phyloP scores from a whole-genome alignment of 2,329 filamentous ascomycete genomes.

The Neopestalotiopsis clavispora region DNA sequence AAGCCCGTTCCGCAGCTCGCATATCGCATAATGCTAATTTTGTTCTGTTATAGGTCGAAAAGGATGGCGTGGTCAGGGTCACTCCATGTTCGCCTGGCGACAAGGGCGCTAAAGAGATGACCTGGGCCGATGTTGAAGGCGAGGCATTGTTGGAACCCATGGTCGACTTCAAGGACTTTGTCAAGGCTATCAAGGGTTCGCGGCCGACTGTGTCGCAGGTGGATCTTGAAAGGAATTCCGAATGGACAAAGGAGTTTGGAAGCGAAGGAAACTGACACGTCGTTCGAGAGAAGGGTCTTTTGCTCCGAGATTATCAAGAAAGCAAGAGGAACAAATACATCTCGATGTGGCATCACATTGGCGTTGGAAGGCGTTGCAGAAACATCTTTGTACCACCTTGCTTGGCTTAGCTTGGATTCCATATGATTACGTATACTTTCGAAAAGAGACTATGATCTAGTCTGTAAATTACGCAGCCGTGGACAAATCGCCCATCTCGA shows the following conservation, averaged over 20 bases:
- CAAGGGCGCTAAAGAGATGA: conserved; percentile 85
- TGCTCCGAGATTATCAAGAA: background rate
- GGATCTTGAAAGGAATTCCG: conserved; percentile 81
- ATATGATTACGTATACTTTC: background rate
- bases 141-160: conserved; percentile 86
- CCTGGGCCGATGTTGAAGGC: conserved; percentile 84
- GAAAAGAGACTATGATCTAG: background rate
- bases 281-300: background rate
- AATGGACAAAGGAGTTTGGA: conserved; percentile 97
- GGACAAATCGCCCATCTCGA: too few species aligned
- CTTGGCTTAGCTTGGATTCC: background rate
- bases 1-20: background rate
- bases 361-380: conserved; percentile 12
- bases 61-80: conserved; percentile 69
- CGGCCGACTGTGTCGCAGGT: conserved; percentile 89
- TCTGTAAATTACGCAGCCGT: too few species aligned
- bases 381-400: background rate
- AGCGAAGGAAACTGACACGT: conserved; percentile 72
- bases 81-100: conserved; percentile 97
- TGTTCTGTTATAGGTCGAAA: conserved; percentile 60
- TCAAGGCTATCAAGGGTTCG: conserved; percentile 86
- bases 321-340: conserved; percentile 67
- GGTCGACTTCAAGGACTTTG: conserved; percentile 87
- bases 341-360: conserved; percentile 11
- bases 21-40: background rate